phyloP scores from a whole-genome alignment of 768 basidiomycete species.

The Solioccasus polychromus region DNA sequence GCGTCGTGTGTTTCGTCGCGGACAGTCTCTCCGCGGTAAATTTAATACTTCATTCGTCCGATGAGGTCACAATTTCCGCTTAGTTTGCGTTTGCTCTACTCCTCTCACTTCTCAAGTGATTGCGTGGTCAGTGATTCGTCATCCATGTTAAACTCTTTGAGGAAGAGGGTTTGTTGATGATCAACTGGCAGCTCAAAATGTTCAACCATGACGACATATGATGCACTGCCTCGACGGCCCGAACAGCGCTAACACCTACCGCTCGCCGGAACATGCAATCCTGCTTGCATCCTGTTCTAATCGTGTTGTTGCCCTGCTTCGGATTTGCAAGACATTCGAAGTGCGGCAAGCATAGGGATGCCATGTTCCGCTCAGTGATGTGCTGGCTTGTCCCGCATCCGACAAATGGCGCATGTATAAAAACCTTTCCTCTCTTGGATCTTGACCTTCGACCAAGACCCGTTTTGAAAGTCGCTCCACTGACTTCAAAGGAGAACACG shows the following conservation, averaged over 20 bases:
- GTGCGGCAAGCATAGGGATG: slow-evolving; percentile 27
- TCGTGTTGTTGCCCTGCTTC: slow-evolving; percentile 32
- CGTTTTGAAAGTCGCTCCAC: slow-evolving; percentile 22
- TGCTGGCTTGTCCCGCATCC: slow-evolving; percentile 22
- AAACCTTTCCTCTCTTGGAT: slow-evolving; percentile 23
- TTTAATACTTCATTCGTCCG: slow-evolving; percentile 17
- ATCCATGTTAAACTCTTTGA: slow-evolving; percentile 30
- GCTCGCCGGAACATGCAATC: slow-evolving; percentile 29
- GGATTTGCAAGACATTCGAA: slow-evolving; percentile 30
- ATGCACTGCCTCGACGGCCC: slow-evolving; percentile 26
- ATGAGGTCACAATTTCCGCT: slow-evolving; percentile 29
- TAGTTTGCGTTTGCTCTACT: neutral
- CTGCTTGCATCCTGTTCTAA: slow-evolving; percentile 31
- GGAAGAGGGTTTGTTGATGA: slow-evolving; percentile 30
- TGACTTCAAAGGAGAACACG: slow-evolving; percentile 17
- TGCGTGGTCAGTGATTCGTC: slow-evolving; percentile 13
- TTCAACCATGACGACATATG: slow-evolving; percentile 24
- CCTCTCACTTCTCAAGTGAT: slow-evolving; percentile 12
- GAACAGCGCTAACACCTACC: slow-evolving; percentile 22
- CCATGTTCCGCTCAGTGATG: slow-evolving; percentile 25
- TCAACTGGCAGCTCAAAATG: slow-evolving; percentile 20
- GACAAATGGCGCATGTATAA: slow-evolving; percentile 26
- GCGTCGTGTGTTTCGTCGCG: slow-evolving; percentile 8
- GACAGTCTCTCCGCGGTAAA: slow-evolving; percentile 8
- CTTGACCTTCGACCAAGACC: slow-evolving; percentile 25